Percentiles rank a stretch among this genome's conserved stretches.
phyloP scores from a whole-genome alignment of 495 filamentous ascomycete species.

The Penicillium roqueforti region DNA sequence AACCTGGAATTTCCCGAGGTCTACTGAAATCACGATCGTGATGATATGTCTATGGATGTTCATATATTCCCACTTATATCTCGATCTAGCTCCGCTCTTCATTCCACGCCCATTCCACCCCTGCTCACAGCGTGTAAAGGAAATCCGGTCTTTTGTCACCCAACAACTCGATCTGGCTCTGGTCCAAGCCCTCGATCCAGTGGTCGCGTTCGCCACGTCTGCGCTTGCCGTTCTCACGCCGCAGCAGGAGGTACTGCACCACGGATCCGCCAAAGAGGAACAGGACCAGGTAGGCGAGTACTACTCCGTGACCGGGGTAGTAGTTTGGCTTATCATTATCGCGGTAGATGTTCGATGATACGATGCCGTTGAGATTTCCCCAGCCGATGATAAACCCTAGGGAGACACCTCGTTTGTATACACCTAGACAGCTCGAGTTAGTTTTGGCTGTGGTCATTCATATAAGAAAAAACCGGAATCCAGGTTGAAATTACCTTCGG shows the following conservation, averaged over 20 bases:
- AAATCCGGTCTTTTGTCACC: conserved; percentile 79
- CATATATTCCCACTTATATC: background rate
- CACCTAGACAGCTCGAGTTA: conserved; percentile 39
- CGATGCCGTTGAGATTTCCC: conserved; percentile 89
- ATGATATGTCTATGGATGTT: background rate
- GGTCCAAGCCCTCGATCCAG: conserved; percentile 46
- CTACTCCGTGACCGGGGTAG: conserved; percentile 53
- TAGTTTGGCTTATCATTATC: conserved; percentile 51
- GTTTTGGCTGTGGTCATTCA: background rate
- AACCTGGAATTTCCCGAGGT: background rate
- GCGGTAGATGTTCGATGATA: conserved; percentile 71
- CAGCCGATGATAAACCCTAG: conserved; percentile 86
- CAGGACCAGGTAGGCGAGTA: conserved; percentile 57
- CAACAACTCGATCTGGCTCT: conserved; percentile 29
- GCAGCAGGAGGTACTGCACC: conserved; percentile 61
- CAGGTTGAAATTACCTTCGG: conserved; percentile 51
- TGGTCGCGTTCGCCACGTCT: conserved; percentile 63
- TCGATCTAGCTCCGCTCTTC: background rate
- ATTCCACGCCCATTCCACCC: background rate
- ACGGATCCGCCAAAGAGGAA: conserved; percentile 59
- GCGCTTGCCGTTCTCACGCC: conserved; percentile 36
- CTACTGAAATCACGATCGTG: background rate
- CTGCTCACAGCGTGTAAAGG: conserved; percentile 61
- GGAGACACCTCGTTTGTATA: conserved; percentile 86
- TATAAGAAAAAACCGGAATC: background rate